Conservation (phyloP, 768 basidiomycete species). For the Suillus subaureus region DNA sequence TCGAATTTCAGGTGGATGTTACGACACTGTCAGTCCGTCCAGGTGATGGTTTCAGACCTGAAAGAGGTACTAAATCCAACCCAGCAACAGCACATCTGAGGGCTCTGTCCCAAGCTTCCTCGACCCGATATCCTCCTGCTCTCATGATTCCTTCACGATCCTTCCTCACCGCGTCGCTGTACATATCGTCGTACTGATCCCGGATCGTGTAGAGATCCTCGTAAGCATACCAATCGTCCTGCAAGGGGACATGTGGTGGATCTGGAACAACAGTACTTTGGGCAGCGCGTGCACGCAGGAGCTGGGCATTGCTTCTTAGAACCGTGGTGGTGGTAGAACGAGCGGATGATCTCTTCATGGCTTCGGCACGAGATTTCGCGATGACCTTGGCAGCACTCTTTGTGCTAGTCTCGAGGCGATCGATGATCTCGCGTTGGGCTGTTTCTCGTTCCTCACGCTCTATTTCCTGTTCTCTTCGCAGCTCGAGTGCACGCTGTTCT, state of each 20-base stretch:
- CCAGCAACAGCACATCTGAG: constrained; percentile 73
- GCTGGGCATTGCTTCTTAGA: constrained; percentile 47
- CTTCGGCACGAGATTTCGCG: constrained; percentile 66
- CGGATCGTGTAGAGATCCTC: constrained; percentile 63
- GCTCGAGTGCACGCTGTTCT: constrained; percentile 66
- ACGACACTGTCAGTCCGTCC: constrained; percentile 49
- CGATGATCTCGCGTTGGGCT: constrained; percentile 72
- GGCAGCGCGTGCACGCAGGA: constrained; percentile 64
- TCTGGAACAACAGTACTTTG: constrained; percentile 72
- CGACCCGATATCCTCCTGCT: constrained; percentile 79
- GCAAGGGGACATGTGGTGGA: constrained; percentile 76
- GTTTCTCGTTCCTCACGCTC: constrained; percentile 78
- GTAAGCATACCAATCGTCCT: constrained; percentile 77
- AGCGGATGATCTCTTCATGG: constrained; percentile 60
- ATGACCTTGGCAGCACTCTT: constrained; percentile 71
- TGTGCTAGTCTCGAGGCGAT: constrained; percentile 77
- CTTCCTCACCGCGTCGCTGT: constrained; percentile 74
- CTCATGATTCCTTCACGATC: constrained; percentile 80
- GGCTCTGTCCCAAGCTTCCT: constrained; percentile 87
- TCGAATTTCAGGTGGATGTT: constrained; percentile 36
- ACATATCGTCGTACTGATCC: constrained; percentile 68
- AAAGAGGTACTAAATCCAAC: constrained; percentile 60
- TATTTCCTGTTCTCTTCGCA: constrained; percentile 69
- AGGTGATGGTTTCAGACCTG: constrained; percentile 24
- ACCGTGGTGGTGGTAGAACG: constrained; percentile 47